Base-by-base conservation (phyloP, 2,329 filamentous ascomycete species). In the Alternaria sp. region DNA sequence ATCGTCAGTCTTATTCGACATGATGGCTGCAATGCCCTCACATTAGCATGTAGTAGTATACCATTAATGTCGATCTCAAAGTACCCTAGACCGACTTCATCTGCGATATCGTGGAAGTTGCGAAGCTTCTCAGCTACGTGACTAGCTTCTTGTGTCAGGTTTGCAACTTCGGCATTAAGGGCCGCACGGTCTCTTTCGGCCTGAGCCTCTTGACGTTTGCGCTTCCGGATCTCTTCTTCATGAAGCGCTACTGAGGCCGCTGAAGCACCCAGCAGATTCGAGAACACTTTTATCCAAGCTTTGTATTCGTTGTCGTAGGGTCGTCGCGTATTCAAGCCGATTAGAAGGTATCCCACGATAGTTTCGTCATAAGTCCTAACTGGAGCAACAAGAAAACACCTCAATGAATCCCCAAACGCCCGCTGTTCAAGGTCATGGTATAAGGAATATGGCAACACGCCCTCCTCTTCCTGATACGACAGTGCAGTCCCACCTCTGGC, bases 221-320 rank as follows among this genome's bases (percentile, higher is more conserved):
- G 67, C n/a, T 53, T 52, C 20, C 43, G 59, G 12, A 45, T 44
- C 16, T 69, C 67, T 34, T 68, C 65, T 46, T 69, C 61, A 16
- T 68, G 60, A 10, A 69, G 59, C 1, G 62, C 44, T 6, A 69
- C 59, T 1, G 65, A 66, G 18, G 63, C 65, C 27, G 66, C 61
- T 18, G 63, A 68, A 12, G 63, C 58, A 9, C 65, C 60, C 5
- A 69, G 52, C 3, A 69, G 22, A 11, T 64, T 66, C 12, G 64
- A 55, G 9, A 68, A 66, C 9, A 60, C 62, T 12, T 57, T 49
- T 30, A 65, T 65, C 63, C 63, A 65, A 16, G 63, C 60, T 38
- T 59, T 44, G 57, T 69, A 69, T n/a, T 66, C 61, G 10, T 59
- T 53, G 22, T 69, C 65, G 18, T 64, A 69, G 9, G 67, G 67